Conservation (phyloP, 148 eudicot genomes). For the Rhododendron henanense region DNA sequence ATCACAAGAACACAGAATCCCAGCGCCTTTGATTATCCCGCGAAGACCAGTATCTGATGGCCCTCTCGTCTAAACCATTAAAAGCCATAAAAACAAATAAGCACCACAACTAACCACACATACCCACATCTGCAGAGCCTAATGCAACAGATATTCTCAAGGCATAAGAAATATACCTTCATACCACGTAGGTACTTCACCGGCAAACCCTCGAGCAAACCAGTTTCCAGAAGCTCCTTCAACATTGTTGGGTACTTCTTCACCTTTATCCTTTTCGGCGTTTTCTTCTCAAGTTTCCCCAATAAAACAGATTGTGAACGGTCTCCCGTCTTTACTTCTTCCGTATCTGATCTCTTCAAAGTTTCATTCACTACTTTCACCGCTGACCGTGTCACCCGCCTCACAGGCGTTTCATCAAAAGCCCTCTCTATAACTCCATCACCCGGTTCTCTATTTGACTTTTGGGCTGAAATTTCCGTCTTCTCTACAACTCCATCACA, state of each 20-base stretch:
- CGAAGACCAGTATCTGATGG: slow-evolving; percentile 32
- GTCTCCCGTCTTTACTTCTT: not conserved
- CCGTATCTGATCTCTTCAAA: not conserved
- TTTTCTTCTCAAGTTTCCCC: slow-evolving; percentile 23
- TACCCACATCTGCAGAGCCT: not conserved
- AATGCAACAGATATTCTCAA: not conserved
- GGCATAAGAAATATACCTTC: slow-evolving; percentile 37
- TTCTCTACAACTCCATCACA: not conserved
- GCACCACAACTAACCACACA: not conserved
- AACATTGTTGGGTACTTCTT: slow-evolving; percentile 35
- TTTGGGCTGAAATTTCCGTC: no score
- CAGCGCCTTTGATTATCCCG: slow-evolving; percentile 57
- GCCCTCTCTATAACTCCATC: not conserved
- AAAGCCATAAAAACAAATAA: not conserved
- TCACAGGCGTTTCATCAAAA: slow-evolving; percentile 15
- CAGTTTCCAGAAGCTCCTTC: slow-evolving; percentile 56
- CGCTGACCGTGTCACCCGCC: slow-evolving; percentile 27
- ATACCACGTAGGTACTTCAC: slow-evolving; percentile 56
- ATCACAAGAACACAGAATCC: slow-evolving; percentile 59
- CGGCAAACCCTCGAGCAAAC: slow-evolving; percentile 62
- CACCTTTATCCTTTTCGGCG: slow-evolving; percentile 27
- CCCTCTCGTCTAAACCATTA: slow-evolving; percentile 20
- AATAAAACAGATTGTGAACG: not conserved
- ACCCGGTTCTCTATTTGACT: no score
- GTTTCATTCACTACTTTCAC: slow-evolving; percentile 15